These are phyloP conservation scores for Zygoascus flipseniorum DNA, from an alignment of 805 yeast species.

Conservation along the genomic window DNA sequence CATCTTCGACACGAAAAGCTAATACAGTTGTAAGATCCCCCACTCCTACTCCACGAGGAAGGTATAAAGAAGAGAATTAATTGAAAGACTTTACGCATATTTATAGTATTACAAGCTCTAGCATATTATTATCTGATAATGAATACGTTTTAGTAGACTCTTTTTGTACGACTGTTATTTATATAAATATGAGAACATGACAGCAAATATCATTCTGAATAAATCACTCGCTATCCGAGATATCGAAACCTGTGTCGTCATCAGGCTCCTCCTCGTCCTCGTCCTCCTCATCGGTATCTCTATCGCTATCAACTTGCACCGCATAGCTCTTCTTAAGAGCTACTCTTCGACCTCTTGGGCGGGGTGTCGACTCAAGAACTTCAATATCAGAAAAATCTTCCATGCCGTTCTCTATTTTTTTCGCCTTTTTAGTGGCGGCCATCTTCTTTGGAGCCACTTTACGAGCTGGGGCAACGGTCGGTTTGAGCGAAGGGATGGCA, in stretches of 20 bases:
- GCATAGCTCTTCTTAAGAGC: constrained; percentile 4
- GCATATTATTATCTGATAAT: not conserved
- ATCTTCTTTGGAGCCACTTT: constrained; percentile 1
- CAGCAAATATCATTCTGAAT: not conserved
- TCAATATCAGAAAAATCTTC: not conserved
- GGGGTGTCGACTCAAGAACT: constrained; percentile 16
- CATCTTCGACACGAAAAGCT: not conserved
- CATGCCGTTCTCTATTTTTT: constrained; percentile 3
- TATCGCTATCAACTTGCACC: constrained; percentile 19
- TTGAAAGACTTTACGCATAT: too few relatives aligned
- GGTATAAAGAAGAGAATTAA: not conserved
- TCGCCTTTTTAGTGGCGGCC: not conserved
- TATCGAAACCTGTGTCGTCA: constrained; percentile 1
- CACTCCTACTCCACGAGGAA: not conserved
- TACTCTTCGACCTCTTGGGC: constrained; percentile 19
- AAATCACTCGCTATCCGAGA: not conserved
- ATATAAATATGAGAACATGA: not conserved
- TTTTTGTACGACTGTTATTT: not conserved
- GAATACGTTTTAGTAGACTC: not conserved
- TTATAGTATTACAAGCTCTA: too few relatives aligned
- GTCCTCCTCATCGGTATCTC: constrained; percentile 3
- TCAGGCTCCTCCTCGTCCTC: constrained; percentile 10
- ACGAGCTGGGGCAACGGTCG: constrained; percentile 18
- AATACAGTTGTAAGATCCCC: not conserved
- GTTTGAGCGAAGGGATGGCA: constrained; percentile 13